phyloP scores from a whole-genome alignment of 2,329 filamentous ascomycete species.

The Cucurbitaria berberidis region DNA sequence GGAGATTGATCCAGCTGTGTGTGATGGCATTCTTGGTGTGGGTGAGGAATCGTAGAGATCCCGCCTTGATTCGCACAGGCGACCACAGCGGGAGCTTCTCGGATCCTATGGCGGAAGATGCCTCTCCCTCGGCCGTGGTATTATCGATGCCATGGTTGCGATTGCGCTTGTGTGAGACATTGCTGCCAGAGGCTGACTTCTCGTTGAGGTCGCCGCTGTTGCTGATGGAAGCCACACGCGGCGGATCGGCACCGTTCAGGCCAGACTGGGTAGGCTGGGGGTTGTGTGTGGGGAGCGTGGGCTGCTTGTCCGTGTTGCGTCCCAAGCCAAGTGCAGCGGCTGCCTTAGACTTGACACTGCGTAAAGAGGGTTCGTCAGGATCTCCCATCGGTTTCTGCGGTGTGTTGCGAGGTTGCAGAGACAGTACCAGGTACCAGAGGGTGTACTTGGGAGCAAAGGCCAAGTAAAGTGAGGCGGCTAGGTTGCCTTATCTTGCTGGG shows the following conservation, averaged over 20 bases:
- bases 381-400: slow-evolving; percentile 59
- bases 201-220: slow-evolving; percentile 25
- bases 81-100: slow-evolving; percentile 52
- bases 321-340: slow-evolving; percentile 54
- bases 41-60: slow-evolving; percentile 60
- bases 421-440: slow-evolving; percentile 20
- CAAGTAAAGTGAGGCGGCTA: slow-evolving; percentile 30
- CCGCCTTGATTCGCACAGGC: slow-evolving; percentile 57
- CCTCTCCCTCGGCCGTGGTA: slow-evolving; percentile 58
- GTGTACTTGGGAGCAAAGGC: slow-evolving; percentile 12
- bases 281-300: slow-evolving; percentile 39
- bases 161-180: slow-evolving; percentile 12
- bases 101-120: slow-evolving; percentile 59
- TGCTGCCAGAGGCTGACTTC: slow-evolving; percentile 22
- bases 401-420: slow-evolving; percentile 9
- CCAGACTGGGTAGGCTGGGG: slow-evolving; percentile 22
- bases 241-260: slow-evolving; percentile 11
- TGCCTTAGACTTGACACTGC: slow-evolving; percentile 59
- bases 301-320: slow-evolving; percentile 41
- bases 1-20: slow-evolving; percentile 78
- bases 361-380: slow-evolving; percentile 59
- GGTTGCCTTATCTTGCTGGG: slow-evolving; percentile 28
- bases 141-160: slow-evolving; percentile 42
- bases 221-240: slow-evolving; percentile 9
- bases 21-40: slow-evolving; percentile 65